A percentile compares a stretch with the other conserved stretches of the same genome.
phyloP scores from a whole-genome alignment of 2,329 filamentous ascomycete species.

The Monilinia aucupariae region DNA sequence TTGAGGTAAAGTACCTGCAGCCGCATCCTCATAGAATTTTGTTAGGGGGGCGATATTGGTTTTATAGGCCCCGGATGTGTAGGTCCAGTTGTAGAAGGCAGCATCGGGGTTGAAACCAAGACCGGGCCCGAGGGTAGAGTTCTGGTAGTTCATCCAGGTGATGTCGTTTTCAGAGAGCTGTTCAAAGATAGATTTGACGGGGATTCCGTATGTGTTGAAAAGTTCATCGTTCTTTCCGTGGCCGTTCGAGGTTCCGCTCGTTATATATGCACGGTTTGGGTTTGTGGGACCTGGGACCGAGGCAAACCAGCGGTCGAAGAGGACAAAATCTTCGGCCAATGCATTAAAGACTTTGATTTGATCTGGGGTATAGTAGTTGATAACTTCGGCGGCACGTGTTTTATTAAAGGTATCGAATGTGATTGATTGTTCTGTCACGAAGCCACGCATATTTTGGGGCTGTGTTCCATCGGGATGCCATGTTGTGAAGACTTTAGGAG shows the following conservation, averaged over 20 bases:
- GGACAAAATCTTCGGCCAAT: conserved; percentile 41
- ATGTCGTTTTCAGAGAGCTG: conserved; percentile 39
- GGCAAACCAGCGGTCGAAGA: conserved; percentile 43
- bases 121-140: conserved; percentile 36
- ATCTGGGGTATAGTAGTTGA: conserved; percentile 41
- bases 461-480: conserved; percentile 35
- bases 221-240: conserved; percentile 37
- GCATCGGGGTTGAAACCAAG: conserved; percentile 41
- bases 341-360: conserved; percentile 40
- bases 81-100: conserved; percentile 41
- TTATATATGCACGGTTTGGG: conserved; percentile 34
- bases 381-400: conserved; percentile 39
- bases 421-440: conserved; percentile 40
- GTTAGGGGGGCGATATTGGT: conserved; percentile 37
- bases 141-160: conserved; percentile 45
- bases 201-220: conserved; percentile 36
- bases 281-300: conserved; percentile 40
- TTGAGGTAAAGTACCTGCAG: conserved; percentile 40
- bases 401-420: conserved; percentile 36
- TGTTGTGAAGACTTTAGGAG: conserved; percentile 34
- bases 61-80: conserved; percentile 34
- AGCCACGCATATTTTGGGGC: conserved; percentile 37
- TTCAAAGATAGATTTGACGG: conserved; percentile 39
- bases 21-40: conserved; percentile 43
- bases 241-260: conserved; percentile 39